phyloP scores from a whole-genome alignment of 202 grass and related monocot species.

The Schoenoplectus triqueter region DNA sequence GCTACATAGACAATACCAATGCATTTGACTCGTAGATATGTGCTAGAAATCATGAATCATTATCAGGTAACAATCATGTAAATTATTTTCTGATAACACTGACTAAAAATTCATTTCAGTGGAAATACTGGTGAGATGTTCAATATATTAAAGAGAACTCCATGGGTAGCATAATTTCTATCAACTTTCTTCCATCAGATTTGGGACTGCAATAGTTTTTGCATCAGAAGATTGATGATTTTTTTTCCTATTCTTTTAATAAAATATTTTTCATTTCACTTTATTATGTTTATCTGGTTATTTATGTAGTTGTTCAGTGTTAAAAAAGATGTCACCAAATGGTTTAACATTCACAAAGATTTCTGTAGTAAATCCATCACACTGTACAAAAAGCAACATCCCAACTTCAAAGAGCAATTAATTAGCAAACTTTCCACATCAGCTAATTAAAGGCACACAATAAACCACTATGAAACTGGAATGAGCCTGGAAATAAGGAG shows the following conservation, averaged over 20 bases:
- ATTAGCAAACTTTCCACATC: neutral
- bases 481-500: neutral
- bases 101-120: neutral
- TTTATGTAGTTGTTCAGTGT: neutral
- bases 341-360: neutral
- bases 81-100: neutral
- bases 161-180: neutral
- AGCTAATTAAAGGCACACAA: neutral
- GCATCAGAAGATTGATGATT: neutral
- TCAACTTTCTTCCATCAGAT: neutral
- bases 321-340: neutral
- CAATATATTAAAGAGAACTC: neutral
- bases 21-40: neutral
- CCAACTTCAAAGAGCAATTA: no score
- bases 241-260: neutral
- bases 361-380: neutral
- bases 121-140: neutral
- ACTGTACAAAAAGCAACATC: neutral
- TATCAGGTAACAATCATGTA: slow-evolving; percentile 1
- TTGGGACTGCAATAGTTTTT: neutral
- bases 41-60: neutral
- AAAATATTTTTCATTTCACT: neutral
- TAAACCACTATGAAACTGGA: neutral
- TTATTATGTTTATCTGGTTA: slow-evolving; percentile 8
- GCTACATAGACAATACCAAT: neutral